Evolutionary conservation across 140 eudicot genomes (phyloP).

Genomic region (Senecio squalidus): DNA sequence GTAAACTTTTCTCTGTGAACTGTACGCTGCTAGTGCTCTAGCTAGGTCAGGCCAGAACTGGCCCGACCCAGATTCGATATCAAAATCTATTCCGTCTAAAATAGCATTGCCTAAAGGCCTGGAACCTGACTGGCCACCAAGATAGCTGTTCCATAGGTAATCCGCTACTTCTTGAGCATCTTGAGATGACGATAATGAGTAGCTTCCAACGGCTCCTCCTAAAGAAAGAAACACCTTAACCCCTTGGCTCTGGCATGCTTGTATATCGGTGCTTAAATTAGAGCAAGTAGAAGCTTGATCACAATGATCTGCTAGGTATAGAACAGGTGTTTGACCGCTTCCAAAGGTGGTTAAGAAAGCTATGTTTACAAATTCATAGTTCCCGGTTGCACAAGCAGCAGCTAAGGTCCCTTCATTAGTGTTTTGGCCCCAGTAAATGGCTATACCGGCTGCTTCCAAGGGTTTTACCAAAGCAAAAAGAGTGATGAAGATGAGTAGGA

Average conservation of each 20-base stretch:
- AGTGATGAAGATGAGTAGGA: conserved; percentile 4
- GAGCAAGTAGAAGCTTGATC: conserved; percentile 39
- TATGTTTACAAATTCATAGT: conserved; percentile 51
- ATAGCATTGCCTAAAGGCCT: conserved; percentile 66
- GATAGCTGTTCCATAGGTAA: conserved; percentile 53
- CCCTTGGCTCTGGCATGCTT: conserved; percentile 45
- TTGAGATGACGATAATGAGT: conserved; percentile 43
- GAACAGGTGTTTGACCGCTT: conserved; percentile 36
- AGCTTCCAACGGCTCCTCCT: conserved; percentile 45
- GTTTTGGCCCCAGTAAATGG: conserved; percentile 67
- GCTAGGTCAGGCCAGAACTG: conserved; percentile 55
- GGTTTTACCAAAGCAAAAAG: conserved; percentile 13
- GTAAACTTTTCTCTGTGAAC: conserved; percentile 53
- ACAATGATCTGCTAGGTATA: conserved; percentile 65
- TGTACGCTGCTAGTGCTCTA: conserved; percentile 27
- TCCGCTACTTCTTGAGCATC: conserved; percentile 53
- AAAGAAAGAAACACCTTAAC: conserved; percentile 57
- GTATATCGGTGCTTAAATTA: conserved; percentile 24
- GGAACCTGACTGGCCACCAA: conserved; percentile 46
- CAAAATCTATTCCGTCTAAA: conserved; percentile 78
- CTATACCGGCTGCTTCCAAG: conserved; percentile 39
- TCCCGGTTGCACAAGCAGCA: conserved; percentile 46
- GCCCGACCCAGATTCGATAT: conserved; percentile 44
- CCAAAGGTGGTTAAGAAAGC: conserved; percentile 59
- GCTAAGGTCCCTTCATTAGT: conserved; percentile 38